Percentiles rank a stretch among this genome's conserved stretches.
phyloP scores from a whole-genome alignment of 352 stramenopile genomes.

The Thalassiosira tumida region DNA sequence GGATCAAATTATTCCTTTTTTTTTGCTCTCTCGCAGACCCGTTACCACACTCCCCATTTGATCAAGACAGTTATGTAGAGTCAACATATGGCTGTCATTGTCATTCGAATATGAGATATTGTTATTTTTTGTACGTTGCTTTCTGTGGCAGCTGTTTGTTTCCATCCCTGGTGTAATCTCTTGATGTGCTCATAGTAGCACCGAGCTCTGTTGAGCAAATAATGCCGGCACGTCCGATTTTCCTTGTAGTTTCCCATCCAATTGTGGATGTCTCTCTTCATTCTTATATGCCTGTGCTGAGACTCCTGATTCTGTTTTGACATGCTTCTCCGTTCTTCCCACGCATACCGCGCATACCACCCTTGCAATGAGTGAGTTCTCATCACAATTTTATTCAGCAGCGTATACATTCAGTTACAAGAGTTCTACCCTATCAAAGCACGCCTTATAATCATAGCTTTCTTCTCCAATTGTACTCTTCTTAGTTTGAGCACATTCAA shows the following conservation, averaged over 20 bases:
- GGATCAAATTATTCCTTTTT: conserved; percentile 47
- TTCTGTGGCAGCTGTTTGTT: background rate
- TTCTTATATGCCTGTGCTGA: background rate
- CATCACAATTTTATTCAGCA: background rate
- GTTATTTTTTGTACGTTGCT: background rate
- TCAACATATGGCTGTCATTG: background rate
- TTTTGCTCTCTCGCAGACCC: background rate
- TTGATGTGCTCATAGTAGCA: background rate
- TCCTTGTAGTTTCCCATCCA: background rate
- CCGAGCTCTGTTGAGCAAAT: background rate
- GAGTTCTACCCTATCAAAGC: background rate
- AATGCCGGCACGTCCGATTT: background rate
- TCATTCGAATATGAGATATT: background rate
- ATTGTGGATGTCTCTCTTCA: background rate
- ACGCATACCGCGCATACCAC: background rate
- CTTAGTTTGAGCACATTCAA: background rate
- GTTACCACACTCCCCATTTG: background rate
- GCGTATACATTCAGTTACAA: background rate
- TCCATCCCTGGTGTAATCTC: background rate
- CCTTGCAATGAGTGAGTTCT: background rate
- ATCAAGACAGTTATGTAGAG: background rate
- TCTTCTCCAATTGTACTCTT: background rate
- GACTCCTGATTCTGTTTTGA: background rate
- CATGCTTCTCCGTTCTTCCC: background rate
- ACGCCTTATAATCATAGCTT: background rate